phyloP scores from a whole-genome alignment of 352 stramenopile genomes.

The Globisporangium splendens region DNA sequence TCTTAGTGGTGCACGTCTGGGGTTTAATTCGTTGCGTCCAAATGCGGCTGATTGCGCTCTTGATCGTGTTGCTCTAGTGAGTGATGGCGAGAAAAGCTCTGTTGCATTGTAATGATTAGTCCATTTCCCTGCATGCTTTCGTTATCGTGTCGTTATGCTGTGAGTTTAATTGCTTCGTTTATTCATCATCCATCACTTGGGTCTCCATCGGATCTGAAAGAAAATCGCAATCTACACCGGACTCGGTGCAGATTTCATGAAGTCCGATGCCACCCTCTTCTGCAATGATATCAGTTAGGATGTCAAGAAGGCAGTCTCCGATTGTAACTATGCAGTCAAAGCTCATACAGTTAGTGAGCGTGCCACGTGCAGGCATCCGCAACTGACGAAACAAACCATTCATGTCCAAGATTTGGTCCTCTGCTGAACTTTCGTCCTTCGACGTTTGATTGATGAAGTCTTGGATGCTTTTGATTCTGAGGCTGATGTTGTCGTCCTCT shows the following conservation, averaged over 20 bases:
- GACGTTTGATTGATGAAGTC: slow-evolving; percentile 11
- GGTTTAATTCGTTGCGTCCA: slow-evolving; percentile 3
- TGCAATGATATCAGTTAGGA: slow-evolving; percentile 17
- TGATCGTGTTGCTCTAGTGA: slow-evolving; percentile 5
- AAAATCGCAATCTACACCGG: slow-evolving; percentile 10
- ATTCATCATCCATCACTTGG: slow-evolving; percentile 6
- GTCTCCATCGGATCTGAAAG: slow-evolving; percentile 10
- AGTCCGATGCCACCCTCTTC: slow-evolving; percentile 17
- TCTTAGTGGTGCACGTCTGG: slow-evolving; percentile 20
- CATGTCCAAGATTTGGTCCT: slow-evolving; percentile 12
- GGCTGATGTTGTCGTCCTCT: slow-evolving; percentile 4
- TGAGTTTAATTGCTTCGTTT: not conserved
- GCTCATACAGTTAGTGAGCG: not conserved
- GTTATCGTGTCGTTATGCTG: not conserved
- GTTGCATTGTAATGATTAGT: slow-evolving; percentile 20
- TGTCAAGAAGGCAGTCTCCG: slow-evolving; percentile 18
- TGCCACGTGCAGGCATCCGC: not conserved
- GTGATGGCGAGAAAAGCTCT: not conserved
- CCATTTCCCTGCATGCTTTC: slow-evolving; percentile 10
- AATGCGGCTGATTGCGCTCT: not conserved
- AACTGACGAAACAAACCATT: slow-evolving; percentile 6
- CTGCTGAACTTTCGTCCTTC: not conserved
- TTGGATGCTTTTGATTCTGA: slow-evolving; percentile 13
- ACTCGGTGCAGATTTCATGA: slow-evolving; percentile 7
- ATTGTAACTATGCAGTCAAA: slow-evolving; percentile 8